Conservation (phyloP, 148 eudicot species). For the Camellia sinensis region DNA sequence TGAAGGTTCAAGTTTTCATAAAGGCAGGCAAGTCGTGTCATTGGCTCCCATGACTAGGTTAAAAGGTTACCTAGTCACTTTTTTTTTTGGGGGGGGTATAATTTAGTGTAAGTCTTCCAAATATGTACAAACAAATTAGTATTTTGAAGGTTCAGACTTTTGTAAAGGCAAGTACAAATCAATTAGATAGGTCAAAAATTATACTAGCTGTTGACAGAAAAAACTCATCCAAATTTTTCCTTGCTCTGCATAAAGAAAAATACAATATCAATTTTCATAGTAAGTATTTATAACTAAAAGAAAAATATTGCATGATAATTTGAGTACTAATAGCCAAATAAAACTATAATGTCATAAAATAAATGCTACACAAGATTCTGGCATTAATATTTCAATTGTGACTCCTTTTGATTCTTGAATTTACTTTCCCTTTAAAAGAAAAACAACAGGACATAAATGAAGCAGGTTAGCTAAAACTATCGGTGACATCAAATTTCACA, state of each 20-base stretch:
- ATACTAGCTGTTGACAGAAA: constrained; percentile 93
- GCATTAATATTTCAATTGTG: background rate
- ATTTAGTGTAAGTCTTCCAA: background rate
- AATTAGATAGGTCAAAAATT: constrained; percentile 1
- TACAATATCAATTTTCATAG: constrained; percentile 8
- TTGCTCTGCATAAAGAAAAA: constrained; percentile 54
- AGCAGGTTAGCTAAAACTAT: background rate
- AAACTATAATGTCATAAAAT: background rate
- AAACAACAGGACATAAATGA: background rate
- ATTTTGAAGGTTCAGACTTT: background rate
- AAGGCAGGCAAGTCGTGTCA: no score
- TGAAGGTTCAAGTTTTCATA: no score
- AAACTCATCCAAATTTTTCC: constrained; percentile 94
- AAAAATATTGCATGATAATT: background rate
- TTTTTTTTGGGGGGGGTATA: background rate
- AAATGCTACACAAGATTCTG: background rate
- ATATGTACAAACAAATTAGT: background rate
- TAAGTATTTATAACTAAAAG: background rate
- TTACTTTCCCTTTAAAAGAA: background rate
- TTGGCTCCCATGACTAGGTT: background rate
- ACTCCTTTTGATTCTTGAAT: background rate
- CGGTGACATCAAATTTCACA: background rate
- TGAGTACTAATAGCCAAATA: background rate
- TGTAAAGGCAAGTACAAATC: background rate
- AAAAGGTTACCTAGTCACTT: background rate